phyloP scores from a whole-genome alignment of 2,329 filamentous ascomycete genomes.

The Aspergillus fumigatus region DNA sequence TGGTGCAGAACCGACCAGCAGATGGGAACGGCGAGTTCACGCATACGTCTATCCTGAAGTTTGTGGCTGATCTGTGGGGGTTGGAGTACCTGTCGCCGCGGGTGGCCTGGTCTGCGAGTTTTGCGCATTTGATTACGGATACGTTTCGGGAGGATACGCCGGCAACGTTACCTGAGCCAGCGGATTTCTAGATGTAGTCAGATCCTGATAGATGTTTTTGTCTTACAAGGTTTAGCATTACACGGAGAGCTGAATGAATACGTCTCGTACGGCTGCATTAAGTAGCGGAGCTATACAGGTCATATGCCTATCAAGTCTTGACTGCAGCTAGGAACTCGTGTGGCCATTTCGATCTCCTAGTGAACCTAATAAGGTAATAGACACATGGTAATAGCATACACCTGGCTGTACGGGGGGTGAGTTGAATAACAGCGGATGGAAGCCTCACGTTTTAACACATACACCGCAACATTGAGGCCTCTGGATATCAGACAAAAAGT shows the following conservation, averaged over 20 bases:
- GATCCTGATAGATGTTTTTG: no score
- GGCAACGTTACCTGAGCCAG: conserved; percentile 19
- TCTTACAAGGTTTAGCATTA: no score
- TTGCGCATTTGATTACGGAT: conserved; percentile 27
- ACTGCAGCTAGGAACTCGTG: no score
- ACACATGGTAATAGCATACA: no score
- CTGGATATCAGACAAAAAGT: neutral
- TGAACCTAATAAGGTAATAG: no score
- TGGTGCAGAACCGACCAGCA: conserved; percentile 37
- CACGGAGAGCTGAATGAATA: no score
- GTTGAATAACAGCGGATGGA: no score
- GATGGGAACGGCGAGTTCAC: conserved; percentile 41
- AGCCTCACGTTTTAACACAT: no score
- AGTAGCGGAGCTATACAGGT: no score
- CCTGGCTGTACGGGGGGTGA: no score
- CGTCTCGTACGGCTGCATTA: no score
- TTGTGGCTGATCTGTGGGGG: conserved; percentile 41
- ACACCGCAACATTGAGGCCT: neutral
- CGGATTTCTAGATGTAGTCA: conserved; percentile 15
- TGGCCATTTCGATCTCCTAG: no score
- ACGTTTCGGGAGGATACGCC: conserved; percentile 25
- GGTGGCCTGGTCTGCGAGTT: conserved; percentile 37
- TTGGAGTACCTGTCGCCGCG: conserved; percentile 37
- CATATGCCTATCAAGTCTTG: neutral
- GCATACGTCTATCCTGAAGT: conserved; percentile 43